Conservation (phyloP, 805 yeast species). For the Candida hungchunana region DNA sequence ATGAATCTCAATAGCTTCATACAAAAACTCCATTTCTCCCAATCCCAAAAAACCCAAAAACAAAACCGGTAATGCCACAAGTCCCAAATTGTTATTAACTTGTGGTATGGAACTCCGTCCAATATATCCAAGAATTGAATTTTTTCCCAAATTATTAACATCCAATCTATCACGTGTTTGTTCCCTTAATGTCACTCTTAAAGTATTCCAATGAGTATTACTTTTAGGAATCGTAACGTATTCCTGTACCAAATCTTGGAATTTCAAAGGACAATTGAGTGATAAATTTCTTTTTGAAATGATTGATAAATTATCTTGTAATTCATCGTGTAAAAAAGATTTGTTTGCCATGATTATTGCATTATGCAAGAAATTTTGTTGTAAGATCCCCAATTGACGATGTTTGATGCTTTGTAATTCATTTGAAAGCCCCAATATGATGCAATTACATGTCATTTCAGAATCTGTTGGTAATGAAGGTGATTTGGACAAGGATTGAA, state of each 20-base stretch:
- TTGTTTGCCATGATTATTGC: slow-evolving; percentile 50
- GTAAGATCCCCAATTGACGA: slow-evolving; percentile 17
- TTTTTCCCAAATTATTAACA: slow-evolving; percentile 13
- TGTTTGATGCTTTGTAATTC: slow-evolving; percentile 26
- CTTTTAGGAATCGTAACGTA: slow-evolving; percentile 39
- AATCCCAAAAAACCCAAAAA: slow-evolving; percentile 30
- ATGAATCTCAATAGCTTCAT: background rate
- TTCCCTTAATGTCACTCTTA: slow-evolving; percentile 45
- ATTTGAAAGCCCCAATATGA: slow-evolving; percentile 18
- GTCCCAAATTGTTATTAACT: slow-evolving; percentile 49
- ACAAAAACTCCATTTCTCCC: too few species aligned
- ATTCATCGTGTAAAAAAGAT: slow-evolving; percentile 23
- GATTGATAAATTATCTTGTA: slow-evolving; percentile 31
- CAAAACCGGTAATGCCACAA: slow-evolving; percentile 46
- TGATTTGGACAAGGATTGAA: slow-evolving; percentile 12
- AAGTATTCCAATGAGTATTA: slow-evolving; percentile 40
- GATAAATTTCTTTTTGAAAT: slow-evolving; percentile 45
- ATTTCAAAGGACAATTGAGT: slow-evolving; percentile 46
- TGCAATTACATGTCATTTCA: slow-evolving; percentile 7
- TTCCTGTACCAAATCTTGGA: slow-evolving; percentile 45
- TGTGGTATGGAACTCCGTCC: slow-evolving; percentile 15
- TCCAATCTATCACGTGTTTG: slow-evolving; percentile 26
- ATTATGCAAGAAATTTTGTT: slow-evolving; percentile 43
- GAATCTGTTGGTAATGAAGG: slow-evolving; percentile 5
- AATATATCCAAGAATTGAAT: slow-evolving; percentile 1